Base-by-base conservation (phyloP, 345 rosid genomes). In the Raphanus sativus region DNA sequence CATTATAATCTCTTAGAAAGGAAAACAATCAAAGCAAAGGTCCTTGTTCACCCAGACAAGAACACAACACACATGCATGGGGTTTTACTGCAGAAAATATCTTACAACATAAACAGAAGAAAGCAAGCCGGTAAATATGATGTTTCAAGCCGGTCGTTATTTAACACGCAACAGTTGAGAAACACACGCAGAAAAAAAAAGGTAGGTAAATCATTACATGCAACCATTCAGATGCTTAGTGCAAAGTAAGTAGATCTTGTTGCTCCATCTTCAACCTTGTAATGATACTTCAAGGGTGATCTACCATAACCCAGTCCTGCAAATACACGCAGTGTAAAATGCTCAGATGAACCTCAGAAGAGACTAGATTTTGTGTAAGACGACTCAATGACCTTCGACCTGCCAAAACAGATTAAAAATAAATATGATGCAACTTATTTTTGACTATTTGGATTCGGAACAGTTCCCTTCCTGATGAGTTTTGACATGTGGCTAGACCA, bases 291-390 rank as follows among this genome's bases (percentile, higher is more conserved):
- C 16, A 13, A 17, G 55, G 16, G 2, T 17, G n/a, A 17, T 65
- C 10, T 48, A 78, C 13, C 9, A 60, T 6, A 15, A 12, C 69
- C 33, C 29, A 73, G 25, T 15, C 81, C 77, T 78, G 77, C 55
- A 72, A 78, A 66, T 10, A 71, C 40, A 77, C 11, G 16, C 10
- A 65, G 54, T 55, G 34, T 77, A 71, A 71, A 77, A 71, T 65
- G 62, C 67, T 56, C 67, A 65, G 68, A 65, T 71, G 81, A 59
- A 58, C 21, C 45, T 45, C 34, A 65, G 56, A 78, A 34, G 34
- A 59, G 65, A n/a, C 32, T 66, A 65, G 40, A 65, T 16, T 60
- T 78, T 61, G 9, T 42, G 69, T 67, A 65, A 30, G 62, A 33
- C 3, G 60, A 72, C 77, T 78, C 77, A 72, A 66, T 0, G 25